Conservation (phyloP, 352 stramenopile genomes). For the Phytophthora foliorum region DNA sequence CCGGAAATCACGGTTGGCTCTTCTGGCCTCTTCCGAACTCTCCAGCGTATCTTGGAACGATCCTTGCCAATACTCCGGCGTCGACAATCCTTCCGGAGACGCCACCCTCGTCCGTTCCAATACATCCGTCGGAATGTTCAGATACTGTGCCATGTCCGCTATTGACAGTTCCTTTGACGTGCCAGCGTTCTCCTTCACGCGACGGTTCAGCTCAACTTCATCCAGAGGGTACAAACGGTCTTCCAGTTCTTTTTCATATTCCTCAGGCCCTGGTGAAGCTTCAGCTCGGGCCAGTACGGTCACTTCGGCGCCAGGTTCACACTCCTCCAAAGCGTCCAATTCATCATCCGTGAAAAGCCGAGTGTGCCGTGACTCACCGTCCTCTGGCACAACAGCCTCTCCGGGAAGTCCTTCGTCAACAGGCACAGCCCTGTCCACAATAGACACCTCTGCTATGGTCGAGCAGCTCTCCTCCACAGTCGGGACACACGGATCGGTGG, state of each 20-base stretch:
- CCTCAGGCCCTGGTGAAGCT: neutral
- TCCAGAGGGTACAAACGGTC: constrained; percentile 7
- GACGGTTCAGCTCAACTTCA: neutral
- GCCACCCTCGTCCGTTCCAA: neutral
- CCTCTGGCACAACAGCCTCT: no score
- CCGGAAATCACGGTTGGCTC: constrained; percentile 2
- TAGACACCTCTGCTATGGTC: no score
- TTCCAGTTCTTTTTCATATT: constrained; percentile 21
- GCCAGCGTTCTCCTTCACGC: neutral
- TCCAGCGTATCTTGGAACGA: neutral
- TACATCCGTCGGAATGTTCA: neutral
- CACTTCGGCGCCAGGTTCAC: no score
- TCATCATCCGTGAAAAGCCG: neutral
- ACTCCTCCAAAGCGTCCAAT: no score
- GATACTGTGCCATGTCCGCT: neutral
- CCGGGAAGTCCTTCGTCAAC: no score
- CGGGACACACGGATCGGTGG: no score
- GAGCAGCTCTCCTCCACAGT: no score
- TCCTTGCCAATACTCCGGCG: neutral
- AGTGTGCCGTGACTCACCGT: no score
- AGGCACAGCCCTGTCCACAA: no score
- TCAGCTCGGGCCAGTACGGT: neutral
- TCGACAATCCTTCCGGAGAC: neutral
- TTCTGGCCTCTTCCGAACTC: neutral
- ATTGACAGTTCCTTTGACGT: neutral